These are phyloP conservation scores for Neltuma alba DNA, from an alignment of 306 rosid species.

Conservation along the genomic window DNA sequence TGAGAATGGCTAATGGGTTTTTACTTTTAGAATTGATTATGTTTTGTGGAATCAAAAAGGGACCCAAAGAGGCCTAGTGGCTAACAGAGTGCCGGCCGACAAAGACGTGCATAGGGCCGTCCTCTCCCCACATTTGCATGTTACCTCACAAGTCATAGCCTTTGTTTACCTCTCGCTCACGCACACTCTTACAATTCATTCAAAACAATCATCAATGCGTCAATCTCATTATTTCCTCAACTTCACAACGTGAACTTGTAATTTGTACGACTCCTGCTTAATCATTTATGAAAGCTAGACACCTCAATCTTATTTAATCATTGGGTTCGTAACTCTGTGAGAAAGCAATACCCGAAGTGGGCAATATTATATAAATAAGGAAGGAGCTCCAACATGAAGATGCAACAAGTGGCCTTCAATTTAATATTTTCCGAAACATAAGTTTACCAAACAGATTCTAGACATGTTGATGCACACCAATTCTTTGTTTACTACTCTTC, in stretches of 20 bases:
- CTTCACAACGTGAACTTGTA: conserved; percentile 23
- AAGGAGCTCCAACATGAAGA: background rate
- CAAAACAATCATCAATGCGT: conserved; percentile 8
- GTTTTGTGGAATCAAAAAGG: background rate
- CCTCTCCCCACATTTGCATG: conserved; percentile 33
- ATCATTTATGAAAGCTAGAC: conserved; percentile 12
- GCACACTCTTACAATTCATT: conserved; percentile 3
- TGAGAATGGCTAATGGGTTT: background rate
- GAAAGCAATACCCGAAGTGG: conserved; percentile 3
- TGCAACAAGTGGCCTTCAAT: background rate
- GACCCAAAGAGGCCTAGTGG: conserved; percentile 39
- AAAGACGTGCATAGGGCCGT: conserved; percentile 42
- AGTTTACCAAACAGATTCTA: conserved; percentile 12
- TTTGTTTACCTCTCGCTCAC: conserved; percentile 40
- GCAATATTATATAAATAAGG: background rate
- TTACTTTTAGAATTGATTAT: background rate
- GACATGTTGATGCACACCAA: background rate
- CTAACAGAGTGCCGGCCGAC: conserved; percentile 63
- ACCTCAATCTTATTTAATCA: conserved; percentile 10
- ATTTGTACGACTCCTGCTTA: background rate
- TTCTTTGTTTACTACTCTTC: conserved; percentile 3
- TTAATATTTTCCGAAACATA: background rate
- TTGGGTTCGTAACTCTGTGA: background rate
- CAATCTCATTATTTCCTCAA: conserved; percentile 17
- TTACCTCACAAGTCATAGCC: conserved; percentile 34